phyloP scores from a whole-genome alignment of 805 yeast species.

The Nakazawaea holstii region DNA sequence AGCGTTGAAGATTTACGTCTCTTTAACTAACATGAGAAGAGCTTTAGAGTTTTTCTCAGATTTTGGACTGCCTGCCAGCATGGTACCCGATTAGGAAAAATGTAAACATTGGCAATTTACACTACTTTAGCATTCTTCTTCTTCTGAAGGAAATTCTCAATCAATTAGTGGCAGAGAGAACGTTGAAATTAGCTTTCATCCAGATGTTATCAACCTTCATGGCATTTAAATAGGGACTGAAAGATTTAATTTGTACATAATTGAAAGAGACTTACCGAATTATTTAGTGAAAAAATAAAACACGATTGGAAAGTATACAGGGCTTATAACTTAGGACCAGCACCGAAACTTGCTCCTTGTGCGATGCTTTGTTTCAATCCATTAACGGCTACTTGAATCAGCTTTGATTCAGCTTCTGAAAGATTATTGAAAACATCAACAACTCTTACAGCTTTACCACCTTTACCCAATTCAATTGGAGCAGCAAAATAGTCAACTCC shows the following conservation, averaged over 20 bases:
- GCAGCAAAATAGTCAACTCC: conserved; percentile 42
- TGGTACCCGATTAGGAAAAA: background rate
- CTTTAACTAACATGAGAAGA: too few relatives aligned
- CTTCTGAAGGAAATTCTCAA: too few relatives aligned
- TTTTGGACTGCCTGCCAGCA: too few relatives aligned
- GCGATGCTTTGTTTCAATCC: conserved; percentile 8
- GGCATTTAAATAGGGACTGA: too few relatives aligned
- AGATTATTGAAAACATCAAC: conserved; percentile 2
- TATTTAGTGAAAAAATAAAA: too few relatives aligned
- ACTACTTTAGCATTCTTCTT: background rate
- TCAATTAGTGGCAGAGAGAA: too few relatives aligned
- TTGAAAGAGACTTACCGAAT: too few relatives aligned
- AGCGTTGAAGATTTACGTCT: too few relatives aligned
- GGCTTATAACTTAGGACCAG: conserved; percentile 7
- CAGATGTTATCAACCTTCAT: too few relatives aligned
- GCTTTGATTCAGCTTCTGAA: background rate
- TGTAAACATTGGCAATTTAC: background rate
- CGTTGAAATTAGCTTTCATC: too few relatives aligned
- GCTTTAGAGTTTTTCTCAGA: background rate
- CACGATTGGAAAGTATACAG: too few relatives aligned
- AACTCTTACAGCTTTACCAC: conserved; percentile 27
- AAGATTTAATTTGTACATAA: too few relatives aligned
- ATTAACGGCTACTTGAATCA: conserved; percentile 9
- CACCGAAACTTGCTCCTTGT: conserved; percentile 9
- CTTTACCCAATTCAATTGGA: conserved; percentile 33